These are phyloP conservation scores for Nemania sp. DNA, from an alignment of 2,329 filamentous ascomycete genomes.

Conservation along the genomic window DNA sequence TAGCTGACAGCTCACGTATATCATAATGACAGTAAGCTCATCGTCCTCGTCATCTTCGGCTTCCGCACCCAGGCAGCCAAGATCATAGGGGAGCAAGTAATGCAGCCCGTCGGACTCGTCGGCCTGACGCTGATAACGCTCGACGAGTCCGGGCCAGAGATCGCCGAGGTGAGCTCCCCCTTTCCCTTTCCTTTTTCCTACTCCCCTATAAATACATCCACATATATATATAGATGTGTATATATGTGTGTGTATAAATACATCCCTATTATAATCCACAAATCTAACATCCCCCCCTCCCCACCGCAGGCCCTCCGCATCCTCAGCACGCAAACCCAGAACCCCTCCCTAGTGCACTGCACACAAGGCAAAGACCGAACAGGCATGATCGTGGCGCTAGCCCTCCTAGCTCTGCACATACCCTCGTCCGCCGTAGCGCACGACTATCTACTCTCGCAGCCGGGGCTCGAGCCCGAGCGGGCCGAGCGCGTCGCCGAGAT, in stretches of 20 bases:
- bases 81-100: conserved; percentile 70
- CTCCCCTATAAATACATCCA: not conserved
- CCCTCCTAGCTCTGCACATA: conserved; percentile 65
- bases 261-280: too few relatives aligned
- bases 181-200: not conserved
- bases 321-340: conserved; percentile 49
- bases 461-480: conserved; percentile 61
- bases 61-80: conserved; percentile 70
- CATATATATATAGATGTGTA: too few relatives aligned
- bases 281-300: not conserved
- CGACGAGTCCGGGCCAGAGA: conserved; percentile 65
- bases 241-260: too few relatives aligned
- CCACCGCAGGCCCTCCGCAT: conserved; percentile 49
- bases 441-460: conserved; percentile 72
- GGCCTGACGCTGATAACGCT: conserved; percentile 72
- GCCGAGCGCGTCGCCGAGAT: conserved; percentile 70
- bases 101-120: conserved; percentile 71
- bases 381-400: conserved; percentile 69
- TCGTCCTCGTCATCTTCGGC: conserved; percentile 61
- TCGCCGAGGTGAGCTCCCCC: conserved; percentile 49
- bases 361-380: conserved; percentile 89
- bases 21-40: conserved; percentile 52
- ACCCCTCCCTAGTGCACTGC: conserved; percentile 77
- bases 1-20: not conserved
- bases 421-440: conserved; percentile 63